Percentiles rank a stretch among this genome's conserved stretches.
Evolutionary conservation across 352 stramenopile species (phyloP).

Genomic region (Phytophthora vignae): DNA sequence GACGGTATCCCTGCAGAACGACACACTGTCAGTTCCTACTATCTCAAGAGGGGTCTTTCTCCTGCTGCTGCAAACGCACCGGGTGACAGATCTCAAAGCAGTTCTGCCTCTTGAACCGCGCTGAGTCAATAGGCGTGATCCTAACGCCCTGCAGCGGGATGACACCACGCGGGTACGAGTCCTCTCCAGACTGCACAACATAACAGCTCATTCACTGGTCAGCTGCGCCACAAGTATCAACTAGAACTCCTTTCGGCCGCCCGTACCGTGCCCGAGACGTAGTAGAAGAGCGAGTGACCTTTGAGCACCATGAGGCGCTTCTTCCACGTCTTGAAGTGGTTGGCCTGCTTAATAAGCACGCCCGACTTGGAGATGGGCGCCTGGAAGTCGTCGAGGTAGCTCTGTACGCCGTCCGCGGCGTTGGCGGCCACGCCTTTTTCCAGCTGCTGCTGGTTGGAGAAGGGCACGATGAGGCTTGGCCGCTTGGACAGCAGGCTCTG

Average conservation of each 20-base stretch:
- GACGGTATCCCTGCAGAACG: slow-evolving; percentile 65
- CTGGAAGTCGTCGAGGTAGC: slow-evolving; percentile 83
- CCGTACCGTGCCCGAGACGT: slow-evolving; percentile 83
- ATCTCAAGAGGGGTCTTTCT: not conserved
- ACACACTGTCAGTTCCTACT: slow-evolving; percentile 9
- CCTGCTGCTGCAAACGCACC: slow-evolving; percentile 42
- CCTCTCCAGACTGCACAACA: slow-evolving; percentile 74
- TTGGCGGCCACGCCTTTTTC: slow-evolving; percentile 20
- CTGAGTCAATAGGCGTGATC: slow-evolving; percentile 80
- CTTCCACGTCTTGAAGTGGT: slow-evolving; percentile 92
- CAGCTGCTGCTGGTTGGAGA: slow-evolving; percentile 43
- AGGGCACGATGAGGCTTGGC: slow-evolving; percentile 81
- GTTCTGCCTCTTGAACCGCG: slow-evolving; percentile 87
- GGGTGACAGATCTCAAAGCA: slow-evolving; percentile 90
- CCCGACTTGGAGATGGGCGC: slow-evolving; percentile 84
- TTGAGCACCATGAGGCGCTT: slow-evolving; percentile 91
- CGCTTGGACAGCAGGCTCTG: slow-evolving; percentile 77
- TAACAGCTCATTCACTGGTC: slow-evolving; percentile 3
- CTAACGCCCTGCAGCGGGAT: slow-evolving; percentile 81
- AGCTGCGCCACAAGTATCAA: not conserved
- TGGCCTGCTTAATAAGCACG: slow-evolving; percentile 88
- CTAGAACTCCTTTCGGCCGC: not conserved
- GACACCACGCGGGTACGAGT: slow-evolving; percentile 84
- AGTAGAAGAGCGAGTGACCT: slow-evolving; percentile 90
- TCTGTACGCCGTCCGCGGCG: slow-evolving; percentile 38